Evolutionary conservation across 1,284 basidiomycete genomes (phyloP), one percentile per base, ranked within the genome.

Genomic region (Phylloboletellus chloephorus): DNA sequence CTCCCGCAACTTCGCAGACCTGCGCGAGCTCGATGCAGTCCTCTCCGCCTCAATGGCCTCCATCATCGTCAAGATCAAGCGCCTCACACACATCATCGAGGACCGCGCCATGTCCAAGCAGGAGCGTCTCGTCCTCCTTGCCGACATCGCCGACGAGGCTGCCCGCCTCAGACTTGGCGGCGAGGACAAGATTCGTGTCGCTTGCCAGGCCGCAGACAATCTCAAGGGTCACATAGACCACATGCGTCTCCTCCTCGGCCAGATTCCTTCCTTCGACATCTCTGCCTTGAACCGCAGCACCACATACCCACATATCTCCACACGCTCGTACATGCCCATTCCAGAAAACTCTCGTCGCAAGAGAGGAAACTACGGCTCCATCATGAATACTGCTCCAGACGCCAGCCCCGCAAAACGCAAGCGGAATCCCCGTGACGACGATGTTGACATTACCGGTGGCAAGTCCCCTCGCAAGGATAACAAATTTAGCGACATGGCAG

Each of bases 181-280:
- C 31, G 96, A 98, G 64, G 95, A 99, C 79, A 98, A 98, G 74
- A 98, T 98, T 61, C 80, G 94, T 56, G 93, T 98, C 44, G 93
- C 93, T 8, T 91, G 87, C 52, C 88, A 88, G 52, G 94, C 94
- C 8, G 91, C 92, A 40, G 95, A 99, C 67, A 88, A 79, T 65
- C 76, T 95, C 59, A 78, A 80, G 49, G 67, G 71, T 4, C 88
- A 93, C 63, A 73, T 78, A 43, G 61, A 66, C 40, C 84, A 93
- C 58, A 80, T 93, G 57, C 68, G 71, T 35, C 66, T 69, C 15
- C 72, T 88, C 13, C 67, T 82, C n/a, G 68, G 78, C 58, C 67
- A 74, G 51, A 60, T 86, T n/a, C 82, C 85, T 16, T 71, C 71
- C 26, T 82, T 86, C 52, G 82, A 88, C 53, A 53, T 72, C 3